Percentiles rank a stretch among this genome's conserved stretches.
phyloP scores from a whole-genome alignment of 176 grass and related monocot species.

The Carex parvula region DNA sequence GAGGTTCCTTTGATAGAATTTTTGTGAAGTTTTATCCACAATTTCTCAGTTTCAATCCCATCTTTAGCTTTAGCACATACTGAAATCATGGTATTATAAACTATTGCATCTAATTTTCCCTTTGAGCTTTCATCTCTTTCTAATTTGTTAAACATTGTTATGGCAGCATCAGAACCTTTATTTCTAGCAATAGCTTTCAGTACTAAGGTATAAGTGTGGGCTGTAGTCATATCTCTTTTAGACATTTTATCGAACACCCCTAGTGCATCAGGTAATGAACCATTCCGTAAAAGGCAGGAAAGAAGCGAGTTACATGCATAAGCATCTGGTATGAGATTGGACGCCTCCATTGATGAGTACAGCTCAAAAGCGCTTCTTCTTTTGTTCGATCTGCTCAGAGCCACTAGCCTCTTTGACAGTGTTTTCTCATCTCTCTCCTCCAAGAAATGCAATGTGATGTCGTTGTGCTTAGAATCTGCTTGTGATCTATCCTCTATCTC shows the following conservation, averaged over 20 bases:
- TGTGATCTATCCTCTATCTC: slow-evolving; percentile 14
- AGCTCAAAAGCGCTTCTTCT: slow-evolving; percentile 68
- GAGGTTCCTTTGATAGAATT: slow-evolving; percentile 50
- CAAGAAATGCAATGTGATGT: slow-evolving; percentile 59
- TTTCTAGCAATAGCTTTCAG: slow-evolving; percentile 56
- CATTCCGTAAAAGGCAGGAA: slow-evolving; percentile 41
- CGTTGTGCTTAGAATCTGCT: slow-evolving; percentile 17
- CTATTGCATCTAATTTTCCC: slow-evolving; percentile 52
- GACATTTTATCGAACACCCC: slow-evolving; percentile 58
- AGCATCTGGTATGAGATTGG: slow-evolving; percentile 48
- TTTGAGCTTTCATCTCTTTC: slow-evolving; percentile 40
- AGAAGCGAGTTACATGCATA: slow-evolving; percentile 86
- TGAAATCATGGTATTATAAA: slow-evolving; percentile 94
- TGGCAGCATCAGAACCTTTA: slow-evolving; percentile 40
- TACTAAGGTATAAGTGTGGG: slow-evolving; percentile 72
- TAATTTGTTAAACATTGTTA: slow-evolving; percentile 54
- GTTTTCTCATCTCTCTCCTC: slow-evolving; percentile 74
- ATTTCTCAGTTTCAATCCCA: slow-evolving; percentile 57
- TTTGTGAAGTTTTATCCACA: slow-evolving; percentile 60
- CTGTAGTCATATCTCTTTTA: slow-evolving; percentile 42
- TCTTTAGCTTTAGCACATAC: slow-evolving; percentile 64
- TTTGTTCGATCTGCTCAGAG: slow-evolving; percentile 73
- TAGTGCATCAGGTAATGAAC: slow-evolving; percentile 41
- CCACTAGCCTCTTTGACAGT: slow-evolving; percentile 61
- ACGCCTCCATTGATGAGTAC: slow-evolving; percentile 72